These are phyloP conservation scores for Breviolum minutum DNA, from an alignment of 73 alveolate genomes.

Conservation along the genomic window DNA sequence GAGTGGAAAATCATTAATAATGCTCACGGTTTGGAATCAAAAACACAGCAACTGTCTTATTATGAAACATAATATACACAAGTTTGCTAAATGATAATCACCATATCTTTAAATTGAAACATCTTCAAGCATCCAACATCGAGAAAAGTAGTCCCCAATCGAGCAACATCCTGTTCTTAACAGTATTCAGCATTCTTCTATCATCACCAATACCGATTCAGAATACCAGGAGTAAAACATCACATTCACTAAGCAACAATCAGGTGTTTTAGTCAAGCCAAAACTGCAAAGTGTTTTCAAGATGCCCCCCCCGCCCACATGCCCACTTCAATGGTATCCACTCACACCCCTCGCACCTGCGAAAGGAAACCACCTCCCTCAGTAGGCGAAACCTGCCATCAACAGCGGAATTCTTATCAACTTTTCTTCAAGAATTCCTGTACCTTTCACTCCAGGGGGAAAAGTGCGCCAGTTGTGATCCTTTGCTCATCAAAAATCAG, in stretches of 20 bases:
- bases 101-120: too few relatives aligned
- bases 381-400: constrained; percentile 59
- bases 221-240: not conserved
- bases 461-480: too few relatives aligned
- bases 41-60: not conserved
- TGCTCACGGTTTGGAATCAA: not conserved
- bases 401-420: too few relatives aligned
- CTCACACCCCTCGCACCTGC: not conserved
- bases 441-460: too few relatives aligned
- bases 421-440: too few relatives aligned
- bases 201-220: not conserved
- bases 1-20: not conserved
- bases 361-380: not conserved
- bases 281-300: not conserved
- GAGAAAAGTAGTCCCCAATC: too few relatives aligned
- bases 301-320: not conserved
- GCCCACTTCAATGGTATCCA: not conserved
- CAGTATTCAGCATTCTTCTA: too few relatives aligned
- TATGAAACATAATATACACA: not conserved
- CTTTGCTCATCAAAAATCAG: too few relatives aligned
- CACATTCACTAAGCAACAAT: not conserved
- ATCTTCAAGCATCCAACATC: too few relatives aligned
- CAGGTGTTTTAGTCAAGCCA: too few relatives aligned
- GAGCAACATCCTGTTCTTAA: too few relatives aligned
- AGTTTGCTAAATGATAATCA: not conserved